A percentile compares a stretch with the other conserved stretches of the same genome.
phyloP scores from a whole-genome alignment of 495 filamentous ascomycete genomes.

The Articulospora tetracladia region DNA sequence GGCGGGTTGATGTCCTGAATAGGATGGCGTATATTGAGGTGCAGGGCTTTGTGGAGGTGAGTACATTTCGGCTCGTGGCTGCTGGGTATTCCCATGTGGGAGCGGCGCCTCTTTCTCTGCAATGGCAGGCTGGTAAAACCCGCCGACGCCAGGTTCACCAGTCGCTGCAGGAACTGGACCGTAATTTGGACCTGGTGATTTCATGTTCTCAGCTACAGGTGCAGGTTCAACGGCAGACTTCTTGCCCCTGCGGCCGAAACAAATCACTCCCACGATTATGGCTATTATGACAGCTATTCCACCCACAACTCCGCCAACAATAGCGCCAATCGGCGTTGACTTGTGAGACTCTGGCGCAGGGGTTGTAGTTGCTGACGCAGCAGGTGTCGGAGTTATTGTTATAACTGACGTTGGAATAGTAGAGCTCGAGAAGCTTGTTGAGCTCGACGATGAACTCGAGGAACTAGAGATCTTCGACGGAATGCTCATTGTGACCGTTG shows the following conservation, averaged over 20 bases:
- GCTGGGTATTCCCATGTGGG: neutral
- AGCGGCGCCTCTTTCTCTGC: neutral
- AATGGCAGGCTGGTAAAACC: neutral
- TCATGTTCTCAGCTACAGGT: neutral
- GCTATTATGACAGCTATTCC: neutral
- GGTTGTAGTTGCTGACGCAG: neutral
- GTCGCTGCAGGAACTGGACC: neutral
- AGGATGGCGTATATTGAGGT: neutral
- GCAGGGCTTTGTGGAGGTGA: neutral
- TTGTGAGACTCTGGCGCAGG: neutral
- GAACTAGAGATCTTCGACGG: neutral
- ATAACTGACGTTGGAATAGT: neutral
- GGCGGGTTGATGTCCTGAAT: neutral
- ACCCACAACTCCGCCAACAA: slow-evolving; percentile 5
- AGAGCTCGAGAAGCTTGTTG: neutral
- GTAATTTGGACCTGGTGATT: neutral
- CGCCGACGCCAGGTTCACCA: neutral
- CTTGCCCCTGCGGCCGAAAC: neutral
- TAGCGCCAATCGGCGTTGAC: slow-evolving; percentile 4
- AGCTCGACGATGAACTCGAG: neutral
- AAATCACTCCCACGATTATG: neutral
- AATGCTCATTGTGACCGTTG: neutral
- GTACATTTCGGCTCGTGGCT: neutral
- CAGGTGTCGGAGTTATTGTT: neutral
- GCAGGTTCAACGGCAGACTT: neutral